A percentile compares a stretch with the other conserved stretches of the same genome.
These are phyloP conservation scores for Jimgerdemannia flammicorona DNA, from an alignment of 192 early-diverging fungal genomes.

Conservation along the genomic window DNA sequence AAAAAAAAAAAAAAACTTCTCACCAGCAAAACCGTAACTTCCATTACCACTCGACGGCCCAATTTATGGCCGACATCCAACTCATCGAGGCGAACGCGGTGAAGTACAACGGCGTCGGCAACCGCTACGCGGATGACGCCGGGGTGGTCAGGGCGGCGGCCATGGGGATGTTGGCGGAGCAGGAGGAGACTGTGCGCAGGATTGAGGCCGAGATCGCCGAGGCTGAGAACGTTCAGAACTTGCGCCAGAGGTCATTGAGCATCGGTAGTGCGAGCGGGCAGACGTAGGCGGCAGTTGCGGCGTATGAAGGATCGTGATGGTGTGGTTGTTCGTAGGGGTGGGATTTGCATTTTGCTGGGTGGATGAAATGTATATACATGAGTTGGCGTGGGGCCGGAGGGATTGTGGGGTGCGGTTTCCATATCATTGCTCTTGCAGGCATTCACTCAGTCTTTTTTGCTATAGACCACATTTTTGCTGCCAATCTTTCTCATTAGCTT, in stretches of 20 bases:
- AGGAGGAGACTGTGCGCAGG: not conserved
- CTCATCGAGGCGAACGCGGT: not conserved
- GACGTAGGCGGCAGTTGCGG: not conserved
- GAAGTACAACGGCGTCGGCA: not conserved
- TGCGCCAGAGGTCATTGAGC: not conserved
- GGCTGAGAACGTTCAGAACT: not conserved
- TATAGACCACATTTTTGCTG: too few species aligned
- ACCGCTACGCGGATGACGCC: not conserved
- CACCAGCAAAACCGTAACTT: not conserved
- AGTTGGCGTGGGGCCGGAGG: too few species aligned
- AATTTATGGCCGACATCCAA: not conserved
- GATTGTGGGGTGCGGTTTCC: too few species aligned
- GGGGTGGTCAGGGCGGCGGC: not conserved
- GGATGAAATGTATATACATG: too few species aligned
- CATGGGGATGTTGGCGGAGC: not conserved
- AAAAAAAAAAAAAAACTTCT: too few species aligned
- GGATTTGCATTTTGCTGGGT: too few species aligned
- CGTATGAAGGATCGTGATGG: too few species aligned
- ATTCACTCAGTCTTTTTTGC: too few species aligned
- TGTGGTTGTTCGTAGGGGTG: too few species aligned
- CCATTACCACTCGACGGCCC: not conserved
- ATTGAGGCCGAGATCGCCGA: not conserved
- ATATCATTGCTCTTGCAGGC: too few species aligned
- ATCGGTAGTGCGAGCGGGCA: not conserved
- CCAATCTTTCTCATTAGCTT: too few species aligned